phyloP scores from a whole-genome alignment of 768 basidiomycete genomes.

The Hygrophoropsis aurantiaca region DNA sequence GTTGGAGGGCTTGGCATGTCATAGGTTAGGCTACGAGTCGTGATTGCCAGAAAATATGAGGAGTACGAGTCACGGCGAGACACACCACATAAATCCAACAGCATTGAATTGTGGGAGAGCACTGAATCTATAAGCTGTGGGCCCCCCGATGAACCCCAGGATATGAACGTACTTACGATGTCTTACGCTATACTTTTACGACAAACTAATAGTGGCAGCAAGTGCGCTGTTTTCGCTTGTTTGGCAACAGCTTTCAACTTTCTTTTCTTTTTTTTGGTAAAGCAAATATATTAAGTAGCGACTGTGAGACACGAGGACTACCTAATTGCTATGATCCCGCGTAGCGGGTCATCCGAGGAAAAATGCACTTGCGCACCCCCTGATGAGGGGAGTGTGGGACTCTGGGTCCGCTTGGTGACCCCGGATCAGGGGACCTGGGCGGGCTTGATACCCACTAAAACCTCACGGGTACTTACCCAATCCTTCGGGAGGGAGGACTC shows the following conservation, averaged over 20 bases:
- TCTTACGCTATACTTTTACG: no score
- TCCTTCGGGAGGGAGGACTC: no score
- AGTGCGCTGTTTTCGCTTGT: background rate
- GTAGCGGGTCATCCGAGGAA: background rate
- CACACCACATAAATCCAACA: no score
- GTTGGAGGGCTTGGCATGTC: no score
- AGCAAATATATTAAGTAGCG: background rate
- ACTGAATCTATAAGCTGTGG: no score
- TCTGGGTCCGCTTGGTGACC: slow-evolving; percentile 1
- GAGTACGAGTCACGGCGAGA: no score
- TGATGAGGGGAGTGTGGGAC: slow-evolving; percentile 1
- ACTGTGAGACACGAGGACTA: slow-evolving; percentile 1
- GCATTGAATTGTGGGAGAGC: no score
- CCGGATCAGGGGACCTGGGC: background rate
- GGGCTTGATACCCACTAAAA: slow-evolving; percentile 33
- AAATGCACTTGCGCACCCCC: slow-evolving; percentile 1
- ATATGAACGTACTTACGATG: no score
- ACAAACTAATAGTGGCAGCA: no score
- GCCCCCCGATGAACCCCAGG: no score
- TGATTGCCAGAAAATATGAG: no score
- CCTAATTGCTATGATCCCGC: background rate
- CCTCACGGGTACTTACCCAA: slow-evolving; percentile 21
- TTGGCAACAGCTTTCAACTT: slow-evolving; percentile 3
- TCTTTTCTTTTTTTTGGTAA: slow-evolving; percentile 5
- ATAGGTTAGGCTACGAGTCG: no score